Conservation (phyloP, 2,329 filamentous ascomycete species). For the Drechslerella coelobrocha region DNA sequence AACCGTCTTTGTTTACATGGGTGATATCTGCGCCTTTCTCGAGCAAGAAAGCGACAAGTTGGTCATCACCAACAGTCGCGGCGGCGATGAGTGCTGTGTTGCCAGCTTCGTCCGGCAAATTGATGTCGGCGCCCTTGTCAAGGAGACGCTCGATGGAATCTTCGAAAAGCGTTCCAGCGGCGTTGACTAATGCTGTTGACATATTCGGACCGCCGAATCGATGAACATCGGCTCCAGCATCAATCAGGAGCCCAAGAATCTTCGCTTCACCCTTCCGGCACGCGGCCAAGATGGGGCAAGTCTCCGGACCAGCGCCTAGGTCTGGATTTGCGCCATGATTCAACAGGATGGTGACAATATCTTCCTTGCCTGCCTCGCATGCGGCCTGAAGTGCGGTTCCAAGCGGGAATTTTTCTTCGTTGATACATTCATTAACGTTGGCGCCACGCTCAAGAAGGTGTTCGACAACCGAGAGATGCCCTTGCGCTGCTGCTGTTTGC, state of each 20-base stretch:
- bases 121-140: constrained; percentile 39
- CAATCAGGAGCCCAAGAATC: constrained; percentile 58
- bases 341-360: constrained; percentile 59
- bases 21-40: constrained; percentile 58
- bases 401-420: constrained; percentile 55
- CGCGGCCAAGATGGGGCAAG: constrained; percentile 59
- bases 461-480: constrained; percentile 29
- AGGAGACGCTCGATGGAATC: constrained; percentile 33
- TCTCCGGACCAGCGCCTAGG: constrained; percentile 57
- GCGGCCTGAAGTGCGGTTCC: constrained; percentile 60
- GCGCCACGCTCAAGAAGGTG: constrained; percentile 24
- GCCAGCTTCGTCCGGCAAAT: constrained; percentile 25
- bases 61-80: constrained; percentile 56
- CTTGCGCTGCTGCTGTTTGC: constrained; percentile 32
- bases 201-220: constrained; percentile 57
- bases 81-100: constrained; percentile 58
- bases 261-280: constrained; percentile 56
- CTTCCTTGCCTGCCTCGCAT: constrained; percentile 56
- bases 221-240: constrained; percentile 58
- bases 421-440: constrained; percentile 55
- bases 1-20: constrained; percentile 55
- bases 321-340: constrained; percentile 59
- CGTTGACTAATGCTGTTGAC: constrained; percentile 59
- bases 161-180: constrained; percentile 58
- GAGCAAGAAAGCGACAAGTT: constrained; percentile 57